Evolutionary conservation across 768 basidiomycete species (phyloP), one percentile per base, ranked within the genome.

Genomic region (Termitomyces sp.): DNA sequence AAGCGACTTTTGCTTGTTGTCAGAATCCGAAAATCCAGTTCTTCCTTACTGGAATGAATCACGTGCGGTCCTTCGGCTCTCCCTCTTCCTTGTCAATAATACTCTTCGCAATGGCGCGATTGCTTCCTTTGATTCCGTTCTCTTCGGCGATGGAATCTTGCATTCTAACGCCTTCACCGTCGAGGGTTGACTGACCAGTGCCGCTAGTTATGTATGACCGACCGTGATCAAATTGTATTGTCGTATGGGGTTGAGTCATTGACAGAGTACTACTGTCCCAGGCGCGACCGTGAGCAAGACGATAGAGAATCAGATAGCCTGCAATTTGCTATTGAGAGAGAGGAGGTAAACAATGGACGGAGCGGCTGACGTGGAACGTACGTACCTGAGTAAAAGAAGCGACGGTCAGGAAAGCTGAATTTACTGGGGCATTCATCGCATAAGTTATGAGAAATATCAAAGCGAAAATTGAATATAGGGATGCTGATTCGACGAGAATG

Each of bases 401-500:
- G 5, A 72, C 54, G n/a, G 57, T 65, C n/a, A 77, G 67, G 61
- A 76, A 74, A 5, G 76, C 60, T 44, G 76, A 74, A 46, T 73
- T 73, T 12, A 70, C 68, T 5, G 77, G 73, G 57, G 76, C 67
- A 54, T 68, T 66, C 19, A 71, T 37, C 1, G 74, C 72, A 56
- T 77, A 79, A 0, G 74, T 67, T 19, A 77, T 62, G 48, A 79
- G 70, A 58, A 79, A 73, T 14, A 73, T 55, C 19, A 78, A 19
- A 7, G 76, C 70, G 55, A 72, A 72, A 32, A 71, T 60, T 2
- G 75, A 74, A 55, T 78, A 78, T 4, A 79, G 63, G 2, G 76
- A 73, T 0, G 78, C 79, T 3, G 72, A 75, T 59, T 79, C 78
- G 41, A 79, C 60, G 23, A 79, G 48, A 37, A 79, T 71, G 0